Evolutionary conservation across 495 filamentous ascomycete genomes (phyloP), one percentile per base, ranked within the genome.

Genomic region (Eremomyces bilateralis): DNA sequence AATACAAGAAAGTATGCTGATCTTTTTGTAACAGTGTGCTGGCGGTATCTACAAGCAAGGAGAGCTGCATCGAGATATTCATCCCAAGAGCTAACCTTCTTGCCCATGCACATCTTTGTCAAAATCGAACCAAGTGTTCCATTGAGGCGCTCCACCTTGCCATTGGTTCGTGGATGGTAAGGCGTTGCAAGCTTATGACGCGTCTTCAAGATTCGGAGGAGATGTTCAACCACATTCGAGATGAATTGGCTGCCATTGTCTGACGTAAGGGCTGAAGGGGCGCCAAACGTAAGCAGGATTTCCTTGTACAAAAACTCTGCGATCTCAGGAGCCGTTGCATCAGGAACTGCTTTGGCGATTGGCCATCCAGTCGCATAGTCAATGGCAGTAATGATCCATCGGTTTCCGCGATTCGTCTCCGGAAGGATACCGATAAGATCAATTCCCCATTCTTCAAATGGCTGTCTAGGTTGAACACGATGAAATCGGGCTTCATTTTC

Each of bases 81-180:
- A n/a, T n/a, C n/a, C n/a, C n/a, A n/a, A n/a, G n/a, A n/a, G n/a
- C n/a, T n/a, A n/a, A n/a, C n/a, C n/a, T n/a, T n/a, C n/a, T n/a
- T n/a, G n/a, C n/a, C n/a, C n/a, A n/a, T n/a, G n/a, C n/a, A n/a
- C n/a, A n/a, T n/a, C n/a, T n/a, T n/a, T n/a, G n/a, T n/a, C n/a
- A n/a, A n/a, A n/a, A n/a, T n/a, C n/a, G n/a, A n/a, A n/a, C n/a
- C n/a, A n/a, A 32, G 30, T 32, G 6, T 32, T 17, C 19, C 15
- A 25, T 42, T 42, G 10, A 27, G 20, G 1, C 39, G 18, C 21
- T 49, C 35, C 12, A 36, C 49, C 40, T 46, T 34, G 3, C 35
- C 38, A 39, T 51, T 35, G 11, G 40, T 49, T 29, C 48, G 17
- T 21, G 35, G 37, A 35, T 50, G 33, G 21, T 24, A 44, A 10